Conservation (phyloP, 768 basidiomycete genomes). For the Scleroderma bovista region DNA sequence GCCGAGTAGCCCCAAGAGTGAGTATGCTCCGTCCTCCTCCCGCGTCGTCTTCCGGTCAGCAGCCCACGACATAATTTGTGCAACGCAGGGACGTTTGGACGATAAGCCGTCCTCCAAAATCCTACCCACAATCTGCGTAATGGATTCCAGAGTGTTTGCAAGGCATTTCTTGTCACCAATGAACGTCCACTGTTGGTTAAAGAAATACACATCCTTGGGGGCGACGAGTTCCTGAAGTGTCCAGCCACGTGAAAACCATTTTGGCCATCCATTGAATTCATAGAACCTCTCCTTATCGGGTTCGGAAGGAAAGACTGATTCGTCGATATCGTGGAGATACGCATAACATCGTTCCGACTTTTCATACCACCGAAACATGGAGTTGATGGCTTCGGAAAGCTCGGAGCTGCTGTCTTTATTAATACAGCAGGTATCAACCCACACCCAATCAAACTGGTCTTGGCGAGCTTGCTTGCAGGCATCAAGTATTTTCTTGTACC, state of each 20-base stretch:
- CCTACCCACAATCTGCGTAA: neutral
- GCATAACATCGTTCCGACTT: slow-evolving; percentile 9
- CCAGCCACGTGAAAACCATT: slow-evolving; percentile 17
- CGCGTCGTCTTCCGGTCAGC: slow-evolving; percentile 11
- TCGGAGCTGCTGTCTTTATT: too few species aligned
- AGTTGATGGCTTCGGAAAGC: too few species aligned
- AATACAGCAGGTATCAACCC: too few species aligned
- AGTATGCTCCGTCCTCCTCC: slow-evolving; percentile 11
- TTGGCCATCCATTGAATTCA: neutral
- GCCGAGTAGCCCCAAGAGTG: neutral
- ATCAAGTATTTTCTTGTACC: too few species aligned
- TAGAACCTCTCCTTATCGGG: neutral
- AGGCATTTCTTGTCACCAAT: neutral
- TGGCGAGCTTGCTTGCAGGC: too few species aligned
- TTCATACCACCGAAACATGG: too few species aligned
- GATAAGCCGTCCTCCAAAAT: slow-evolving; percentile 1
- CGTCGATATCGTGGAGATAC: slow-evolving; percentile 3
- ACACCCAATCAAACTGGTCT: too few species aligned
- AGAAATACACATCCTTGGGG: slow-evolving; percentile 11
- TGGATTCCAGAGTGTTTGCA: neutral
- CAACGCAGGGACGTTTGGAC: neutral
- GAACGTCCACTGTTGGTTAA: slow-evolving; percentile 8
- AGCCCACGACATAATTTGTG: too few species aligned
- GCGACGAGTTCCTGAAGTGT: slow-evolving; percentile 10
- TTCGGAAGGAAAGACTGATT: neutral